These are phyloP conservation scores for Aspergillus brasiliensis DNA, from an alignment of 2,329 filamentous ascomycete genomes.

Conservation along the genomic window DNA sequence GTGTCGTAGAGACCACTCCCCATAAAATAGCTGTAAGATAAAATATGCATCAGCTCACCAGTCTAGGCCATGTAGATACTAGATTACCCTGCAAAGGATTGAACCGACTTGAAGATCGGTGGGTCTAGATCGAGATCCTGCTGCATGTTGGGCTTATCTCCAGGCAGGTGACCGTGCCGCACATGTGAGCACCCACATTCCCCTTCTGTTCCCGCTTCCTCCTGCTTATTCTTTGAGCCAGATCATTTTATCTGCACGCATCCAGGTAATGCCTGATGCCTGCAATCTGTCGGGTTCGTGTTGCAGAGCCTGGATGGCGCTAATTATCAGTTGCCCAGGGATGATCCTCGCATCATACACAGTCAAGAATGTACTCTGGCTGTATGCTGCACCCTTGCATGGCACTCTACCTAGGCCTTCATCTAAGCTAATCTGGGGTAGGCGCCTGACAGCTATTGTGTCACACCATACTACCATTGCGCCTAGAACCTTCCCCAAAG, in stretches of 20 bases:
- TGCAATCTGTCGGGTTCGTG: background rate
- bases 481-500: background rate
- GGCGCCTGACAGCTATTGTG: conserved; percentile 5
- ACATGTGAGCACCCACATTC: background rate
- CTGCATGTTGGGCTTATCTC: background rate
- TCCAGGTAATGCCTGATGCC: background rate
- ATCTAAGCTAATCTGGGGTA: conserved; percentile 7
- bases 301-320: background rate
- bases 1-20: background rate
- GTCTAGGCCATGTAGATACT: background rate
- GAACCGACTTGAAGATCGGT: background rate
- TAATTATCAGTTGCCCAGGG: background rate
- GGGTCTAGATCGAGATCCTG: background rate
- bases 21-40: background rate
- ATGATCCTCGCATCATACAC: conserved; percentile 6
- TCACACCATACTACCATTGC: background rate
- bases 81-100: too few species aligned
- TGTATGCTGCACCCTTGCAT: conserved; percentile 1
- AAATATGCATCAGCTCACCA: background rate
- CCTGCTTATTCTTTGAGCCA: background rate
- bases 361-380: background rate
- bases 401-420: background rate
- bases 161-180: background rate
- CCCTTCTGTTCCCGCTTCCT: background rate
- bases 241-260: background rate